Conservation (phyloP, 2,329 filamentous ascomycete species). For the Aspergillus japonicus region DNA sequence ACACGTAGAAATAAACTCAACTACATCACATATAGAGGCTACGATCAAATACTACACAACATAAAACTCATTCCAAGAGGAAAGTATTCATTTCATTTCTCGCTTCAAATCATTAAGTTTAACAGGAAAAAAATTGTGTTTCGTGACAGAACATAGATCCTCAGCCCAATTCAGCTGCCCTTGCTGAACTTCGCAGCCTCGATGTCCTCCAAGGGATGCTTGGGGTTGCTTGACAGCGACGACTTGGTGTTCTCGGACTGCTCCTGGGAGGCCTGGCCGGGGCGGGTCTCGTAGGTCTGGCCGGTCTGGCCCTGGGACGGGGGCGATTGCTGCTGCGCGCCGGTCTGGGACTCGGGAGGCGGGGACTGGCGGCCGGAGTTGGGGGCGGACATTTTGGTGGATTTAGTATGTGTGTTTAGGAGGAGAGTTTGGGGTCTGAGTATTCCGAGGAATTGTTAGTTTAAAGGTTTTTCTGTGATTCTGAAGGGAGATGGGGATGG, state of each 20-base stretch:
- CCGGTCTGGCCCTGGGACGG: constrained; percentile 60
- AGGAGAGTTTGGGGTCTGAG: neutral
- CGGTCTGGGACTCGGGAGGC: constrained; percentile 65
- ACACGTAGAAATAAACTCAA: too few species aligned
- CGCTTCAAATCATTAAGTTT: neutral
- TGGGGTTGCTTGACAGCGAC: constrained; percentile 43
- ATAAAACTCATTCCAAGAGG: neutral
- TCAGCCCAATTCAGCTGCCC: neutral
- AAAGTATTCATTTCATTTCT: neutral
- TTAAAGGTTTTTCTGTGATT: too few species aligned
- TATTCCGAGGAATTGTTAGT: neutral
- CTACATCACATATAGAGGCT: too few species aligned
- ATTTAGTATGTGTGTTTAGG: too few species aligned
- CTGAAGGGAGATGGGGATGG: too few species aligned
- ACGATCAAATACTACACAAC: too few species aligned
- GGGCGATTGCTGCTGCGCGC: constrained; percentile 60
- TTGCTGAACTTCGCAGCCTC: constrained; percentile 37
- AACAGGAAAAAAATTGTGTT: neutral
- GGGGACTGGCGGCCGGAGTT: constrained; percentile 74
- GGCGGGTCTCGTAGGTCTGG: constrained; percentile 30
- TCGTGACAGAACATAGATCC: neutral
- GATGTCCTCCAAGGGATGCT: constrained; percentile 39
- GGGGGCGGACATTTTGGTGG: constrained; percentile 57
- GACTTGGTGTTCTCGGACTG: constrained; percentile 15
- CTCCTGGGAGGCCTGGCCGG: constrained; percentile 24